A percentile compares a stretch with the other conserved stretches of the same genome.
phyloP scores from a whole-genome alignment of 495 filamentous ascomycete species.

The Cercophora scortea region DNA sequence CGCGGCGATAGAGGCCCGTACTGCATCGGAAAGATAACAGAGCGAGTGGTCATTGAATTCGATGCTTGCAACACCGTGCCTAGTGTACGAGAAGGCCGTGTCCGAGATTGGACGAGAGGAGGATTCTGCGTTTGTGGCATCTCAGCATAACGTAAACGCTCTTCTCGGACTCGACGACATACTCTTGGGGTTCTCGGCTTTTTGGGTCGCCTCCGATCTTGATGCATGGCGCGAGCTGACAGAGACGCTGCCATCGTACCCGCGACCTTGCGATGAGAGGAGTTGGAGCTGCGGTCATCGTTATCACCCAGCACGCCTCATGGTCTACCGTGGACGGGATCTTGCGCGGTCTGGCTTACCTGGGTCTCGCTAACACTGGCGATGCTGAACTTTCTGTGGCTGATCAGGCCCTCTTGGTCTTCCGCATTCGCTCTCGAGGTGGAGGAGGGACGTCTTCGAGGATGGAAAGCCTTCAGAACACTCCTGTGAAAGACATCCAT shows the following conservation, averaged over 20 bases:
- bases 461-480: background rate
- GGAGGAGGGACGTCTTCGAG: background rate
- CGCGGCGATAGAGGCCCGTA: constrained; percentile 20
- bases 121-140: background rate
- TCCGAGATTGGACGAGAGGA: background rate
- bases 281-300: background rate
- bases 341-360: background rate
- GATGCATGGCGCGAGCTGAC: background rate
- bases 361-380: background rate
- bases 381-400: background rate
- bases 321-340: background rate
- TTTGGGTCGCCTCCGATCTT: background rate
- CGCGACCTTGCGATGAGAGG: background rate
- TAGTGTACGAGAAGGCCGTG: background rate
- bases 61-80: background rate
- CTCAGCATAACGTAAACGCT: background rate
- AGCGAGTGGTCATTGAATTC: constrained; percentile 4
- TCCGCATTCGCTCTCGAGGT: background rate
- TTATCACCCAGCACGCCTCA: background rate
- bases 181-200: background rate
- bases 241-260: constrained; percentile 5
- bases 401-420: background rate
- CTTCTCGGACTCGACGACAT: background rate
- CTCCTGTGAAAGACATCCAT: background rate
- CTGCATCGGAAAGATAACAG: constrained; percentile 24